These are phyloP conservation scores for Pseudocercospora crystallina DNA, from an alignment of 2,329 filamentous ascomycete species.

Conservation along the genomic window DNA sequence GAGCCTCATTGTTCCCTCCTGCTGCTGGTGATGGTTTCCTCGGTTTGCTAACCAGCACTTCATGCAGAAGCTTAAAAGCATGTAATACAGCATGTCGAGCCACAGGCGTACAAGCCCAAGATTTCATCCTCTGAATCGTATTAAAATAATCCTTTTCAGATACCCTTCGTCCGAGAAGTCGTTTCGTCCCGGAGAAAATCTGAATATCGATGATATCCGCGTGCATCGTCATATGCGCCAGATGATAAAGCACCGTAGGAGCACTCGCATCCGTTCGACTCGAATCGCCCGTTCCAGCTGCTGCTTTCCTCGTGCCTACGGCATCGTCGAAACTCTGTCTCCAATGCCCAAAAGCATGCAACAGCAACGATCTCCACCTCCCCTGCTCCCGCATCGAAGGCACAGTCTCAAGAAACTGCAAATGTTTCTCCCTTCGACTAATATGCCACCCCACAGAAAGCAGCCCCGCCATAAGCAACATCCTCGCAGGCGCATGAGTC, in stretches of 20 bases:
- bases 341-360: constrained; percentile 88
- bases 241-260: constrained; percentile 79
- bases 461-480: constrained; percentile 85
- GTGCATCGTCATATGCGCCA: constrained; percentile 95
- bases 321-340: constrained; percentile 84
- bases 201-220: constrained; percentile 93
- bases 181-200: constrained; percentile 82
- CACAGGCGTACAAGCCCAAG: constrained; percentile 81
- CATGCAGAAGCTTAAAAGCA: constrained; percentile 78
- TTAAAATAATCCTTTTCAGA: constrained; percentile 75
- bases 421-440: constrained; percentile 88
- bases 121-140: constrained; percentile 77
- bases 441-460: constrained; percentile 94
- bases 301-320: constrained; percentile 52
- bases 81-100: constrained; percentile 88
- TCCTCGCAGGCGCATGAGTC: constrained; percentile 87
- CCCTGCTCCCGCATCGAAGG: constrained; percentile 80
- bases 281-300: constrained; percentile 30
- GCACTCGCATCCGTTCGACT: constrained; percentile 44
- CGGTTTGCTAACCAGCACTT: constrained; percentile 64
- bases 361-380: constrained; percentile 81
- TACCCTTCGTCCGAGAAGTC: constrained; percentile 80
- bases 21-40: constrained; percentile 13
- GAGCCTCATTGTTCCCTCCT: too few relatives aligned
- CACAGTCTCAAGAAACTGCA: constrained; percentile 78